phyloP scores from a whole-genome alignment of 148 eudicot species.

The Camellia granthamiana region DNA sequence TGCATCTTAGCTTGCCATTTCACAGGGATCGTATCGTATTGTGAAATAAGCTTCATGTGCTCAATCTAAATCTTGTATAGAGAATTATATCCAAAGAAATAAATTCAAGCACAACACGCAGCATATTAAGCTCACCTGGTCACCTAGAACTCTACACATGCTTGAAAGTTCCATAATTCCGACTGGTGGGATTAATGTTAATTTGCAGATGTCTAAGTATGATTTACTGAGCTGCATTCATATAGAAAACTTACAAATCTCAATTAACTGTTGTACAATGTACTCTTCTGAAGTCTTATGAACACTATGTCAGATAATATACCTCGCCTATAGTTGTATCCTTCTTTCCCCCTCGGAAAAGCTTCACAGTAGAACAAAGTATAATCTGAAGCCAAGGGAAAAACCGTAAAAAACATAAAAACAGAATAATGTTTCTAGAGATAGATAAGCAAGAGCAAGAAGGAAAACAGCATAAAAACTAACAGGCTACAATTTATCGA shows the following conservation, averaged over 20 bases:
- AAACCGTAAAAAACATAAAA: no score
- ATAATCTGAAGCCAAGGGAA: slow-evolving; percentile 50
- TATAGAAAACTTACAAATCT: not conserved
- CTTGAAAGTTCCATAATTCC: slow-evolving; percentile 72
- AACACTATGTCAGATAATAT: slow-evolving; percentile 15
- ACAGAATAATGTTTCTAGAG: not conserved
- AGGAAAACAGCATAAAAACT: not conserved
- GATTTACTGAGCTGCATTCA: slow-evolving; percentile 65
- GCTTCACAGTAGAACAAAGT: slow-evolving; percentile 88
- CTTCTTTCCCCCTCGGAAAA: slow-evolving; percentile 69
- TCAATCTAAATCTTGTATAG: not conserved
- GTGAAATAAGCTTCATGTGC: not conserved
- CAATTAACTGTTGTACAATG: not conserved
- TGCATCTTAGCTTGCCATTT: not conserved
- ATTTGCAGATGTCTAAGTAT: slow-evolving; percentile 61
- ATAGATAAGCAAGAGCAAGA: not conserved
- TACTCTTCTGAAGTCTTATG: not conserved
- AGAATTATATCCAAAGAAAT: not conserved
- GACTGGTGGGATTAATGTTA: slow-evolving; percentile 51
- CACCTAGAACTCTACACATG: slow-evolving; percentile 81
- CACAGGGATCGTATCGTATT: not conserved
- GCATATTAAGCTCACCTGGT: slow-evolving; percentile 54
- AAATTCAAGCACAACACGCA: not conserved
- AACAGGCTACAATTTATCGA: not conserved
- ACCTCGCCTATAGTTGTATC: slow-evolving; percentile 84